A percentile compares a stretch with the other conserved stretches of the same genome.
Evolutionary conservation across 306 rosid genomes (phyloP).

Genomic region (Trifolium repens): DNA sequence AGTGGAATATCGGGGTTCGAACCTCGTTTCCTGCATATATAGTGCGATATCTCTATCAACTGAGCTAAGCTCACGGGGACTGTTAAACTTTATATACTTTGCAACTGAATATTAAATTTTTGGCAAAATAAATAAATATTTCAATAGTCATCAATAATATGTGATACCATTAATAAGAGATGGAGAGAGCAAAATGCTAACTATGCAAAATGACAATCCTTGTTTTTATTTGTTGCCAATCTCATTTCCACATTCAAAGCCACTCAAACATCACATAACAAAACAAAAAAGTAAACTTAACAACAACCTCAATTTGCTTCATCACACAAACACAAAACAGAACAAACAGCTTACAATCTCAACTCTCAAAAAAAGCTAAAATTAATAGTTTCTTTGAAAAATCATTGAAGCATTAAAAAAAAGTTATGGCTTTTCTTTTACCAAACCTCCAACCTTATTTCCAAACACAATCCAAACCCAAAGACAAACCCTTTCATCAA

Average conservation of each 20-base stretch:
- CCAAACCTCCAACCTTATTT: constrained; percentile 68
- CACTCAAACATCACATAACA: constrained; percentile 48
- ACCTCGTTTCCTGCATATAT: too few relatives aligned
- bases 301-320: constrained; percentile 47
- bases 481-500: constrained; percentile 59
- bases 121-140: too few relatives aligned
- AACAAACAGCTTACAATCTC: constrained; percentile 10
- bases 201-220: constrained; percentile 30
- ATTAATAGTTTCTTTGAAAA: background rate
- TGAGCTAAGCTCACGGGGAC: too few relatives aligned
- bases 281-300: constrained; percentile 40
- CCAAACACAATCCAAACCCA: constrained; percentile 60
- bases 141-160: too few relatives aligned
- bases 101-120: too few relatives aligned
- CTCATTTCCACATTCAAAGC: constrained; percentile 58
- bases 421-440: constrained; percentile 81
- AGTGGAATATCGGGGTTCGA: too few relatives aligned
- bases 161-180: too few relatives aligned
- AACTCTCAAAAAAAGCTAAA: background rate
- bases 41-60: too few relatives aligned
- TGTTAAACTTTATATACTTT: too few relatives aligned
- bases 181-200: background rate
- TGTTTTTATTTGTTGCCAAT: constrained; percentile 32
- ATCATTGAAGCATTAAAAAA: constrained; percentile 22
- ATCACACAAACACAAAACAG: constrained; percentile 37